Evolutionary conservation across 805 yeast genomes (phyloP).

Genomic region (Kodamaea fukazawae): DNA sequence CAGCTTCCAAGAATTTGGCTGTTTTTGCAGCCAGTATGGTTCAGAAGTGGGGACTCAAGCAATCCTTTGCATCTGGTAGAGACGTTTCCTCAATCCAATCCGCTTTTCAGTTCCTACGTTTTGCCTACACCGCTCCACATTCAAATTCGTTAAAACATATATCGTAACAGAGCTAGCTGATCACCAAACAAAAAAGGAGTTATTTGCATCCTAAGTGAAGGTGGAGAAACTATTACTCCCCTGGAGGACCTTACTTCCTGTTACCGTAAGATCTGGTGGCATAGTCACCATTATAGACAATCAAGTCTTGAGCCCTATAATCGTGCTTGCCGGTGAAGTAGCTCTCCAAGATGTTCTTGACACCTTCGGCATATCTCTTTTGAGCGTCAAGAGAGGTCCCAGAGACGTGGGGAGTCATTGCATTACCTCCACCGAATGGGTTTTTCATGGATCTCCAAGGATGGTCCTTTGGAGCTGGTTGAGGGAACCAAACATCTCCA

Average conservation of each 20-base stretch:
- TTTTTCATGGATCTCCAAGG: conserved; percentile 74
- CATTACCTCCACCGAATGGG: conserved; percentile 70
- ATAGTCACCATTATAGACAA: conserved; percentile 67
- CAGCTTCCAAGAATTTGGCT: too few relatives aligned
- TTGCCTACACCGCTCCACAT: too few relatives aligned
- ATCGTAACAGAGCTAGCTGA: too few relatives aligned
- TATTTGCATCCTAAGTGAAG: too few relatives aligned
- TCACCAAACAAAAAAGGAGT: too few relatives aligned
- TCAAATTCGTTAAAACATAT: too few relatives aligned
- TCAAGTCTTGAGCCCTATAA: conserved; percentile 71
- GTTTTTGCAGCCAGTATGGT: too few relatives aligned
- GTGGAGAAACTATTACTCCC: too few relatives aligned
- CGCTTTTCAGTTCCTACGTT: too few relatives aligned
- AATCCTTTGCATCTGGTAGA: too few relatives aligned
- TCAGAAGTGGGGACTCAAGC: too few relatives aligned
- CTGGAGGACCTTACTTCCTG: conserved; percentile 17
- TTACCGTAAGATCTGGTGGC: conserved; percentile 72
- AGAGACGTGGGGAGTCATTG: conserved; percentile 80
- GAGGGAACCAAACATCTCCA: conserved; percentile 82
- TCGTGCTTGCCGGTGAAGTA: conserved; percentile 61
- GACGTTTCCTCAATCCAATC: too few relatives aligned
- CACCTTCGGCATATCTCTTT: conserved; percentile 70
- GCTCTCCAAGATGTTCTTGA: conserved; percentile 58
- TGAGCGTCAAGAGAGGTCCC: conserved; percentile 84
- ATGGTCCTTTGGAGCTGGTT: conserved; percentile 73